Evolutionary conservation across 129 eudicot species (phyloP).

Genomic region (Tanacetum coccineum): DNA sequence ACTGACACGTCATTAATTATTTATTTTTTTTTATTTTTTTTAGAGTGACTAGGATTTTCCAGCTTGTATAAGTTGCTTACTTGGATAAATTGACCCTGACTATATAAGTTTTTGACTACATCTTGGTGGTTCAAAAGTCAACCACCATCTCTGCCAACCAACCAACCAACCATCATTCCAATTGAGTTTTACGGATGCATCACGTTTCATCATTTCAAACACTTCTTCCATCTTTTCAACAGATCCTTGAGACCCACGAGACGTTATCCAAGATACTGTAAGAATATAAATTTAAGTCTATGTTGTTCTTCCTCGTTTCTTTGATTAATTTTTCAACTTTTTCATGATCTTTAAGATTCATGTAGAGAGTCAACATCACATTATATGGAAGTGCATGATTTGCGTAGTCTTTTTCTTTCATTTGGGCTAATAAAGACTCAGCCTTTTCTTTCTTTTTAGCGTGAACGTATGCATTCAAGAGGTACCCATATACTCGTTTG

Average conservation of each 20-base stretch:
- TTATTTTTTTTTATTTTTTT: too few relatives aligned
- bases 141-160: too few relatives aligned
- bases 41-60: too few relatives aligned
- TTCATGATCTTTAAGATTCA: constrained; percentile 59
- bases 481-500: constrained; percentile 64
- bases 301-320: constrained; percentile 55
- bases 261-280: constrained; percentile 81
- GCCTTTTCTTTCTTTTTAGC: constrained; percentile 60
- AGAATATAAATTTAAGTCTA: constrained; percentile 52
- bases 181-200: constrained; percentile 44
- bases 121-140: too few relatives aligned
- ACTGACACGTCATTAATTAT: too few relatives aligned
- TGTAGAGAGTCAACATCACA: constrained; percentile 81
- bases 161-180: too few relatives aligned
- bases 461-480: constrained; percentile 66
- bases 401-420: constrained; percentile 48
- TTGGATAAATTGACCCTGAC: too few relatives aligned
- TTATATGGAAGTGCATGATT: constrained; percentile 59
- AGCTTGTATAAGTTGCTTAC: too few relatives aligned
- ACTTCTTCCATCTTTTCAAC: constrained; percentile 57
- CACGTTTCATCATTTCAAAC: constrained; percentile 46
- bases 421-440: constrained; percentile 49
- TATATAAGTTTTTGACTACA: too few relatives aligned
- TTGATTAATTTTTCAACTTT: constrained; percentile 49
- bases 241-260: constrained; percentile 57